Conservation (phyloP, 2,329 filamentous ascomycete species). For the Aspergillus sp. region DNA sequence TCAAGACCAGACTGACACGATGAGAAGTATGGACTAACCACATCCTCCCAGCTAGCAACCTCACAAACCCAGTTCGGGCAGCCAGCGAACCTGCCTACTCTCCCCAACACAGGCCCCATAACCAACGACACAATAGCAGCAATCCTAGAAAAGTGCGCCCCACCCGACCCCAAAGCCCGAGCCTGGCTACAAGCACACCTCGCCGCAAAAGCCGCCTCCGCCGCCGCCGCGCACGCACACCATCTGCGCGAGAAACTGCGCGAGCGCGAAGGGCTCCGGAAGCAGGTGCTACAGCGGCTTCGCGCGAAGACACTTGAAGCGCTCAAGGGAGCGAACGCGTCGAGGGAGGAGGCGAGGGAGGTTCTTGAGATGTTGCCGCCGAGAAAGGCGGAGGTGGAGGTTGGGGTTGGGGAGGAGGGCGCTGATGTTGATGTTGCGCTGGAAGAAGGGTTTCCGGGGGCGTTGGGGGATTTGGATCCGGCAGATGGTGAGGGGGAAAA, state of each 20-base stretch:
- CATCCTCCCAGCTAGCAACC: background rate
- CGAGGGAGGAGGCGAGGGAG: conserved; percentile 13
- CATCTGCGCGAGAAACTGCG: conserved; percentile 8
- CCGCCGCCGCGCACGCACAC: background rate
- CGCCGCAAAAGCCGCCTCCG: conserved; percentile 9
- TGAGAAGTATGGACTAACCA: background rate
- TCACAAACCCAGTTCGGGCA: background rate
- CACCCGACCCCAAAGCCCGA: conserved; percentile 24
- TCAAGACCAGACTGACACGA: background rate
- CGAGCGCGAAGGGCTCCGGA: conserved; percentile 17
- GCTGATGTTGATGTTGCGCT: background rate
- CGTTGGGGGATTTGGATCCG: background rate
- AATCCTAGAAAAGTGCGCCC: conserved; percentile 25
- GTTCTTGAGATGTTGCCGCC: conserved; percentile 1
- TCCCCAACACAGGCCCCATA: conserved; percentile 10
- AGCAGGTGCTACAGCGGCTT: conserved; percentile 13
- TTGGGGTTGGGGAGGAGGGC: background rate
- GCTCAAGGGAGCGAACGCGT: conserved; percentile 1
- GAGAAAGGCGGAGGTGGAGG: background rate
- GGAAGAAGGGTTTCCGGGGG: background rate
- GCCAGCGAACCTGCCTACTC: background rate
- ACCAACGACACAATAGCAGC: conserved; percentile 22
- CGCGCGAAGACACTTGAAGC: conserved; percentile 13
- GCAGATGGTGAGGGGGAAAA: background rate
- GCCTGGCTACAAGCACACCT: conserved; percentile 27